Evolutionary conservation across 768 basidiomycete species (phyloP), one percentile per base, ranked within the genome.

Genomic region (Holtermanniella nyarrowii): DNA sequence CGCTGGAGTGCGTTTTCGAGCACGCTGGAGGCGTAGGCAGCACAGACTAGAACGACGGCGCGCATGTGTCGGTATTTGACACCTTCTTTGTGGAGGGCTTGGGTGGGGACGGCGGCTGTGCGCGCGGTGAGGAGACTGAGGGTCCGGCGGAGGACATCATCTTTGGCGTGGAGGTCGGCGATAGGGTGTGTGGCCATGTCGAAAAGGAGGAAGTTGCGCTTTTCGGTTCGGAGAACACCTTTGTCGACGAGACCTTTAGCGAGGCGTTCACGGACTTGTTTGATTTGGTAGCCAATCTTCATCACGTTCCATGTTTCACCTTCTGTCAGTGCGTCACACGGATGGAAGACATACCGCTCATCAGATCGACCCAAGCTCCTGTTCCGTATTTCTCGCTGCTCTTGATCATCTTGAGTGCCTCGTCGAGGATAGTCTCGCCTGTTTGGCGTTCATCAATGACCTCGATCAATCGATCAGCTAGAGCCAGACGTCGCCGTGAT

Each of bases 301-400:
- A 96, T 89, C 5, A 99, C 90, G 73, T 97, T 99, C 93, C 93
- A 99, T 44, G 93, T 97, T 75, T 99, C 93, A 50, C 93, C 91
- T 96, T 66, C 5, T 4, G 4, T 26, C 0, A 22, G 37, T 5
- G 5, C 18, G 25, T 16, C 18, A 16, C 12, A 12, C 5, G 11
- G 45, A 5, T 5, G 12, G 45, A 22, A 46, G 5, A 37, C 21
- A 4, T 40, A 91, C 93, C 93, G 58, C 84, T 86, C 67, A 99
- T 76, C 41, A 99, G 76, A 70, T 99, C 93, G 37, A 99, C 83
- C 93, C 95, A 99, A 25, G 80, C 84, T 41, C 86, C 91, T 23
- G 95, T 81, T 79, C 79, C 77, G 87, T 79, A 73, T 66, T 79
- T 82, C 64, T 87, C 86, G 48, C 70, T 74, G 11, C 59, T 65